phyloP scores from a whole-genome alignment of 2,329 filamentous ascomycete genomes.

The Pseudovirgaria hyperparasitica region DNA sequence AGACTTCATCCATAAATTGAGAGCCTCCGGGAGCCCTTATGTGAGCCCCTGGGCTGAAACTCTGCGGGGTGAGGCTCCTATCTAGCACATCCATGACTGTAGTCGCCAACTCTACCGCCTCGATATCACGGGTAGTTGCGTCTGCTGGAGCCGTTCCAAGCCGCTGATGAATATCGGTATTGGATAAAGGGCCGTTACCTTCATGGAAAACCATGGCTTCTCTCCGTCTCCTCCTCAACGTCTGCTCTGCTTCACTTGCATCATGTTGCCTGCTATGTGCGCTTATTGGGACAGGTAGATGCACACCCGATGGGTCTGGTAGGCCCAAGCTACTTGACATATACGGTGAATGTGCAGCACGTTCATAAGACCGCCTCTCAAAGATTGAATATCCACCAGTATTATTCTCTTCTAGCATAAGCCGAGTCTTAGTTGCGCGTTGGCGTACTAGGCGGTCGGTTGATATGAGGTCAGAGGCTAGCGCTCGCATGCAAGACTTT shows the following conservation, averaged over 20 bases:
- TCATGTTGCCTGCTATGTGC: conserved; percentile 11
- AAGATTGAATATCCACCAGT: not conserved
- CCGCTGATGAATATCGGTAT: conserved; percentile 64
- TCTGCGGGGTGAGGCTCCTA: too few relatives aligned
- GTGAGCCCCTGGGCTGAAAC: too few relatives aligned
- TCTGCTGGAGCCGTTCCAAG: conserved; percentile 7
- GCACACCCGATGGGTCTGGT: too few relatives aligned
- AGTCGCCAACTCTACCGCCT: too few relatives aligned
- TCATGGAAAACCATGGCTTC: conserved; percentile 89
- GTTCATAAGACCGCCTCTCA: conserved; percentile 1
- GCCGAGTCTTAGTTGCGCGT: conserved; percentile 14
- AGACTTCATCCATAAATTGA: too few relatives aligned
- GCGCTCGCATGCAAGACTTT: conserved; percentile 11
- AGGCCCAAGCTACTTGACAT: not conserved
- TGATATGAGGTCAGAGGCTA: conserved; percentile 4
- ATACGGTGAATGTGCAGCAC: not conserved
- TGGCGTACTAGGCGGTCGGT: conserved; percentile 9
- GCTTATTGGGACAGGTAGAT: not conserved
- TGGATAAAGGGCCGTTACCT: conserved; percentile 59
- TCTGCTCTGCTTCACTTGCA: conserved; percentile 54
- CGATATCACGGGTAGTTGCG: too few relatives aligned
- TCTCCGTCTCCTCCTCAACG: conserved; percentile 60
- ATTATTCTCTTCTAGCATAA: conserved; percentile 15
- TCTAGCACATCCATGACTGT: too few relatives aligned
- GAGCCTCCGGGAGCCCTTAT: too few relatives aligned